phyloP scores from a whole-genome alignment of 1,139 yeast species.

The Candida labiduridarum region DNA sequence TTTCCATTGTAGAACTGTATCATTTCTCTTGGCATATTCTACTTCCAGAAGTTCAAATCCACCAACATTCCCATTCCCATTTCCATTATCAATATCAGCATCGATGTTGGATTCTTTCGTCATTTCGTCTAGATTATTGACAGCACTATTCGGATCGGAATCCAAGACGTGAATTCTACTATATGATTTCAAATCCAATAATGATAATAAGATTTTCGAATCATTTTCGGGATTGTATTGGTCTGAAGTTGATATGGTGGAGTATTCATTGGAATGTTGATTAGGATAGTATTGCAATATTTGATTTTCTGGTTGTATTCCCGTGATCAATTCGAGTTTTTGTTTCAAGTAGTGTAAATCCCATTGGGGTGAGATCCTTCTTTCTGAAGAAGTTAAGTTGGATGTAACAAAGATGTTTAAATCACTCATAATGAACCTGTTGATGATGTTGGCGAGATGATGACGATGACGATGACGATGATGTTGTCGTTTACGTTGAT shows the following conservation, averaged over 20 bases:
- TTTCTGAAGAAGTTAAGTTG: slow-evolving; percentile 67
- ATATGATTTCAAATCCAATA: slow-evolving; percentile 33
- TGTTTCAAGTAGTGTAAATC: slow-evolving; percentile 54
- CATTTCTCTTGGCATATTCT: slow-evolving; percentile 61
- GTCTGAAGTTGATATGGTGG: slow-evolving; percentile 21
- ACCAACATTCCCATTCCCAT: neutral
- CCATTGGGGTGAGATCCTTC: slow-evolving; percentile 70
- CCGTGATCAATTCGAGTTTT: slow-evolving; percentile 73
- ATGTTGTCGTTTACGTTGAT: neutral
- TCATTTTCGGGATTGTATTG: slow-evolving; percentile 18
- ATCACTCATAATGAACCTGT: slow-evolving; percentile 36
- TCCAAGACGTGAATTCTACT: slow-evolving; percentile 58
- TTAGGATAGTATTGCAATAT: slow-evolving; percentile 51
- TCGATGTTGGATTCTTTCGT: slow-evolving; percentile 26
- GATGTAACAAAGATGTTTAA: slow-evolving; percentile 64
- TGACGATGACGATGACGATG: too few species aligned
- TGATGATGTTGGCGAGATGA: too few species aligned
- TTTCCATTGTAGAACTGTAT: slow-evolving; percentile 81
- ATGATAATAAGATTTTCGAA: slow-evolving; percentile 17
- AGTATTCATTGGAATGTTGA: slow-evolving; percentile 39
- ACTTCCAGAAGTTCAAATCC: slow-evolving; percentile 60
- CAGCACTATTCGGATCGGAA: slow-evolving; percentile 51
- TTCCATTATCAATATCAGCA: too few species aligned
- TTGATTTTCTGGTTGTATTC: slow-evolving; percentile 68
- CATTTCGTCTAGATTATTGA: slow-evolving; percentile 35